A percentile compares a stretch with the other conserved stretches of the same genome.
phyloP scores from a whole-genome alignment of 208 protist species.

The Angomonas ambiguus region DNA sequence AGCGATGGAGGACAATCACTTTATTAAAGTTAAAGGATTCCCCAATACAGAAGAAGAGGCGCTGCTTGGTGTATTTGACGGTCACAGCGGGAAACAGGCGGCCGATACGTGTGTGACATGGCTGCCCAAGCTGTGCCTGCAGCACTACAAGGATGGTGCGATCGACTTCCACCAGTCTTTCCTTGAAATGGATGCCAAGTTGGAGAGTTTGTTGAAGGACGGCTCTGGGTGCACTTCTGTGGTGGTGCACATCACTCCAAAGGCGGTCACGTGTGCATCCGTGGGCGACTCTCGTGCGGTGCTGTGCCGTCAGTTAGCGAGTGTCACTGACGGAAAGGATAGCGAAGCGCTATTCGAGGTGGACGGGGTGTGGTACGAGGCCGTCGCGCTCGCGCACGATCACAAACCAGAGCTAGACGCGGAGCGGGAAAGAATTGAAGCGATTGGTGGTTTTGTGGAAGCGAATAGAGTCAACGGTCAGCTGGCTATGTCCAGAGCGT shows the following conservation, averaged over 20 bases:
- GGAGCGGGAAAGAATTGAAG: constrained; percentile 80
- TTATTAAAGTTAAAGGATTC: constrained; percentile 54
- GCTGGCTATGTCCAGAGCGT: constrained; percentile 91
- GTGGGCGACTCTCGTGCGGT: constrained; percentile 92
- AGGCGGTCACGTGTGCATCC: constrained; percentile 81
- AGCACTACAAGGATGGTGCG: constrained; percentile 19
- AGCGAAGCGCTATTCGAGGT: not conserved
- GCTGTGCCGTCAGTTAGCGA: constrained; percentile 72
- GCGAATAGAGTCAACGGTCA: constrained; percentile 93
- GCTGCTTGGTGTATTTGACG: constrained; percentile 87
- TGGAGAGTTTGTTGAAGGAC: constrained; percentile 39
- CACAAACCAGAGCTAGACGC: constrained; percentile 84
- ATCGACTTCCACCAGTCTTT: constrained; percentile 71
- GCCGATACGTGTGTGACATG: constrained; percentile 35
- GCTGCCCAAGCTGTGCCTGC: constrained; percentile 31
- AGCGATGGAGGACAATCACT: constrained; percentile 85
- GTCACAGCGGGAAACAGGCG: constrained; percentile 60
- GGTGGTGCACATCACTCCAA: constrained; percentile 57
- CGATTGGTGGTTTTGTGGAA: constrained; percentile 82
- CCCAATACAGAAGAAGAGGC: constrained; percentile 27
- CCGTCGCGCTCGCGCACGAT: constrained; percentile 83
- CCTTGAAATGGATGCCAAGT: constrained; percentile 56
- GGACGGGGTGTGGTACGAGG: constrained; percentile 24
- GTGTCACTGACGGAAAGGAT: not conserved
- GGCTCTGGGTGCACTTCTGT: constrained; percentile 77